phyloP scores from a whole-genome alignment of 345 rosid genomes.

The Luvunga scandens region DNA sequence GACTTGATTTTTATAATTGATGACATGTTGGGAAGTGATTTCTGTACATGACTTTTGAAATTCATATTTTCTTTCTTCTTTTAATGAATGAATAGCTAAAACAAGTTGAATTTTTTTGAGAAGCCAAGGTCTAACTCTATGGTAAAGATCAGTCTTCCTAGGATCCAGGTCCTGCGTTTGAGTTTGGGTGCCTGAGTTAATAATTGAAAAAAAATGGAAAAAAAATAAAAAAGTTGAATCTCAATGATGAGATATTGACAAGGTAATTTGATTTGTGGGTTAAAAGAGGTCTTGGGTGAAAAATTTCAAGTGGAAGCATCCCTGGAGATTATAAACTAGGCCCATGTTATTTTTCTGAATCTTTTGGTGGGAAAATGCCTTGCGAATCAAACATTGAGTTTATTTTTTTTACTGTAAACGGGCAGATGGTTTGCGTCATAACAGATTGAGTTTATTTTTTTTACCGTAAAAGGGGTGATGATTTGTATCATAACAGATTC shows the following conservation, averaged over 20 bases:
- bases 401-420: not conserved
- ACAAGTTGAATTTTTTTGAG: not conserved
- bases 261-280: too few relatives aligned
- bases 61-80: too few relatives aligned
- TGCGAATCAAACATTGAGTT: not conserved
- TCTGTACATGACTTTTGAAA: too few relatives aligned
- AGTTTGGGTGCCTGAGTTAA: too few relatives aligned
- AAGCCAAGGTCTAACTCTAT: too few relatives aligned
- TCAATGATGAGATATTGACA: too few relatives aligned
- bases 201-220: too few relatives aligned
- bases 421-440: too few relatives aligned
- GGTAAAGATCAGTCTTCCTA: too few relatives aligned
- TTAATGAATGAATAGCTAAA: not conserved
- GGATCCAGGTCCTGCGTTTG: too few relatives aligned
- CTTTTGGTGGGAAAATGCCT: not conserved
- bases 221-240: too few relatives aligned
- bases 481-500: not conserved
- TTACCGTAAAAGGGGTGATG: too few relatives aligned
- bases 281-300: not conserved
- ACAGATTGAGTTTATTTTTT: not conserved
- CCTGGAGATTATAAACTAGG: not conserved
- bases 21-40: not conserved
- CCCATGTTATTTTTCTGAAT: not conserved
- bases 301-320: not conserved
- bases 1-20: slow-evolving; percentile 15